Conservation (phyloP, 2,329 filamentous ascomycete genomes). For the Emergomyces africanus region DNA sequence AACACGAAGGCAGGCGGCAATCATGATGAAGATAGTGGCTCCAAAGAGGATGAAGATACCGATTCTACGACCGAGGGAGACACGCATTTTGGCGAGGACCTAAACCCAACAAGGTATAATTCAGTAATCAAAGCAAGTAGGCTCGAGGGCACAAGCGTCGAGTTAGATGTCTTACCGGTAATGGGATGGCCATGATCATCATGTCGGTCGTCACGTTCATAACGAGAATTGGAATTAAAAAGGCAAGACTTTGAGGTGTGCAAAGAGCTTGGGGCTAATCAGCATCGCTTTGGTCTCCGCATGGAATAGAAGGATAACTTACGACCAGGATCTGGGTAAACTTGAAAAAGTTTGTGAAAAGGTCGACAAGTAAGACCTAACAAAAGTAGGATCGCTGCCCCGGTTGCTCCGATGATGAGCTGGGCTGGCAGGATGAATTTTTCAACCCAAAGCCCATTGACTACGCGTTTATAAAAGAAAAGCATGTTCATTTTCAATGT, state of each 20-base stretch:
- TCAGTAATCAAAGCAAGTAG: not conserved
- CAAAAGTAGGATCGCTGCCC: slow-evolving; percentile 16
- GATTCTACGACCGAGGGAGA: slow-evolving; percentile 18
- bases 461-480: slow-evolving; percentile 28
- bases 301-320: slow-evolving; percentile 5
- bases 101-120: not conserved
- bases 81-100: slow-evolving; percentile 19
- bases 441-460: slow-evolving; percentile 24
- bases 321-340: slow-evolving; percentile 28
- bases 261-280: slow-evolving; percentile 12
- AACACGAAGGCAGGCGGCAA: slow-evolving; percentile 17
- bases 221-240: slow-evolving; percentile 22
- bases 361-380: slow-evolving; percentile 23
- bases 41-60: slow-evolving; percentile 23
- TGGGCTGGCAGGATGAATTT: slow-evolving; percentile 26
- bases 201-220: slow-evolving; percentile 25
- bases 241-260: slow-evolving; percentile 20
- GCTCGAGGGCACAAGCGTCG: too few species aligned
- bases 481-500: slow-evolving; percentile 32
- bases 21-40: slow-evolving; percentile 23
- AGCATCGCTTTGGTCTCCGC: not conserved
- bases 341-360: slow-evolving; percentile 23
- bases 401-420: slow-evolving; percentile 17
- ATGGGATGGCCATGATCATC: slow-evolving; percentile 24
- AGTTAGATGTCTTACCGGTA: slow-evolving; percentile 16